These are phyloP conservation scores for cucumber (Cucumis sativus) DNA, from an alignment of 306 rosid species.

Conservation along the genomic window DNA sequence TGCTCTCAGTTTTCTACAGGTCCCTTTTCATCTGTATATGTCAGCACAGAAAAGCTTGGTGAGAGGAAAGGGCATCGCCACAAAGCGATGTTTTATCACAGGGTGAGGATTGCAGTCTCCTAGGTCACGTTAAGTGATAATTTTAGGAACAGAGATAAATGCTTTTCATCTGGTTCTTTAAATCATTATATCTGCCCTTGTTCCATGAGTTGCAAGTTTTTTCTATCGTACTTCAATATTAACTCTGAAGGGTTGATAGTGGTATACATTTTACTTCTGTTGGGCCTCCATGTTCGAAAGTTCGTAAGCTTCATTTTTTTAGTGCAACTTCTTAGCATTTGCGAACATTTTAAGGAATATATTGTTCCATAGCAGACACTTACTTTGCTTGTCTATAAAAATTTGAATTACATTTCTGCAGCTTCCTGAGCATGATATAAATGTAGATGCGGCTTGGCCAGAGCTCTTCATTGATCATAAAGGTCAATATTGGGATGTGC, in stretches of 20 bases:
- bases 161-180: not conserved
- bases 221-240: not conserved
- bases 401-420: slow-evolving; percentile 18
- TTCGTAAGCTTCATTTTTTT: not conserved
- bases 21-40: slow-evolving; percentile 35
- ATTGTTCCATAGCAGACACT: not conserved
- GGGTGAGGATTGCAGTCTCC: slow-evolving; percentile 26
- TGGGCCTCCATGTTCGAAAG: not conserved
- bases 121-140: not conserved
- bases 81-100: slow-evolving; percentile 43
- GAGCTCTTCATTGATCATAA: slow-evolving; percentile 77
- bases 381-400: not conserved
- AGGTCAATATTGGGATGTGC: slow-evolving; percentile 87
- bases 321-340: not conserved
- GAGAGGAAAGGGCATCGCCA: slow-evolving; percentile 55
- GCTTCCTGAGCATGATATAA: slow-evolving; percentile 70
- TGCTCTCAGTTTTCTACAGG: slow-evolving; percentile 39
- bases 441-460: slow-evolving; percentile 85
- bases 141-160: not conserved
- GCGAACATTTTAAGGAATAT: not conserved
- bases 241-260: not conserved
- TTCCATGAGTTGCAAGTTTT: not conserved
- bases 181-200: not conserved
- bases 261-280: not conserved
- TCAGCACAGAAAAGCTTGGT: slow-evolving; percentile 59